Evolutionary conservation across 768 basidiomycete species (phyloP), one percentile per base, ranked within the genome.

Genomic region (Psilocybe cyanescens): DNA sequence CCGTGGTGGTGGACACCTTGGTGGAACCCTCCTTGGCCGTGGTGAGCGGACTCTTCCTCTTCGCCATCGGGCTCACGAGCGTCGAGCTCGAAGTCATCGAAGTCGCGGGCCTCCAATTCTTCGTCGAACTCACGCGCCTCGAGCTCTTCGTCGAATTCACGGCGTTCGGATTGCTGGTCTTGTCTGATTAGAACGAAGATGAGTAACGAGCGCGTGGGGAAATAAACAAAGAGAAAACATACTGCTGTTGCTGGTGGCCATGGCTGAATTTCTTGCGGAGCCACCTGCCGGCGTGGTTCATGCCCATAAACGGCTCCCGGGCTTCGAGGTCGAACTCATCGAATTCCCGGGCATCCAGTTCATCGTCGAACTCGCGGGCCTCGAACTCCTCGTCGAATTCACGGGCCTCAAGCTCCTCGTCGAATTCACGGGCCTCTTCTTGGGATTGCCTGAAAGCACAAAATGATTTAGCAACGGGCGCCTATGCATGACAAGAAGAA

Each of bases 111-210:
- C 37, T 63, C 46, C 12, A 61, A 19, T 9, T 65, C 64, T 3
- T 65, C 64, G 19, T 61, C 59, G 55, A 65, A 61, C 14, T 65
- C 64, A 33, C 64, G 64, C 12, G 60, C 64, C 24, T 61, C 60
- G 53, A 61, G 59, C 6, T 39, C 31, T 44, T 58, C 63, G 29
- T 62, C 53, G 55, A 64, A 49, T 17, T 64, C 63, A 50, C 66
- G 65, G n/a, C 53, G 58, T 28, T 62, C 48, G 2, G 24, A 24
- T 19, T 59, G 62, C 37, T 60, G 52, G 28, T 50, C 41, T 24
- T 62, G n/a, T 44, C 41, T 44, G 3, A 44, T 24, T 24, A 0
- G 2, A 12, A 12, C 24, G 2, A 24, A 24, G 14, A 12, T 14
- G 41, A 44, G 41, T 12, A 44, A 9, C n/a, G 41, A n/a, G 3